These are phyloP conservation scores for Candida gorgasii DNA, from an alignment of 805 yeast genomes.

Conservation along the genomic window DNA sequence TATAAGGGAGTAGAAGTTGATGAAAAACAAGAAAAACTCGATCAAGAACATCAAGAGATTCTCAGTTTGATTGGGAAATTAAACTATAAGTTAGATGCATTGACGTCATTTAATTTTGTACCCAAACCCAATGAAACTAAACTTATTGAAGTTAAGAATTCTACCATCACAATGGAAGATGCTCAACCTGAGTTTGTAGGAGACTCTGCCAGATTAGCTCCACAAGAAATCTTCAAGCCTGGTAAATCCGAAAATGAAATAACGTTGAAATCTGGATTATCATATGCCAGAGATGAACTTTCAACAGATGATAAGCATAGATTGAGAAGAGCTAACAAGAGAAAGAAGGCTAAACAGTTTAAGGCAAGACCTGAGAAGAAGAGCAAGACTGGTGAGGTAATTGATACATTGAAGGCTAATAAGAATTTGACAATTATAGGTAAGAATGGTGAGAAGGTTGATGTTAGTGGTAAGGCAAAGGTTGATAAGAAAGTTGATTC, in stretches of 20 bases:
- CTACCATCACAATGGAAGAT: constrained; percentile 90
- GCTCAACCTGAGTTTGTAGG: constrained; percentile 90
- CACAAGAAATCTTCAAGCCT: constrained; percentile 83
- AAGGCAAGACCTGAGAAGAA: constrained; percentile 31
- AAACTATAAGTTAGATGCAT: constrained; percentile 75
- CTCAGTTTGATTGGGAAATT: constrained; percentile 60
- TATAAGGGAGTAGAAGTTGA: constrained; percentile 48
- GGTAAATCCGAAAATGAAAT: constrained; percentile 49
- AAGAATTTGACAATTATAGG: constrained; percentile 80
- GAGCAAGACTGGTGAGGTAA: constrained; percentile 57
- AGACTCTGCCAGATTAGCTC: constrained; percentile 76
- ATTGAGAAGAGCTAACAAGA: constrained; percentile 81
- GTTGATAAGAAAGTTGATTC: constrained; percentile 29
- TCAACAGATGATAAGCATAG: constrained; percentile 84
- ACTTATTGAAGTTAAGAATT: constrained; percentile 76
- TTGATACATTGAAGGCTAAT: constrained; percentile 69
- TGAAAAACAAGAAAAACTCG: constrained; percentile 61
- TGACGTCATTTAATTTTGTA: constrained; percentile 91
- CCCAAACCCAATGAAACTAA: constrained; percentile 84
- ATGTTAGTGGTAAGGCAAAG: constrained; percentile 66
- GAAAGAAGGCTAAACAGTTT: constrained; percentile 65
- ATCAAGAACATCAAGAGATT: constrained; percentile 78
- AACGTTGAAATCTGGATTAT: constrained; percentile 71
- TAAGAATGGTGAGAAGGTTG: constrained; percentile 72
- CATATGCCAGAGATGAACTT: constrained; percentile 79